A percentile compares a stretch with the other conserved stretches of the same genome.
Conservation (phyloP, 2,329 filamentous ascomycete genomes). For the Phaeosphaeriaceae sp. region DNA sequence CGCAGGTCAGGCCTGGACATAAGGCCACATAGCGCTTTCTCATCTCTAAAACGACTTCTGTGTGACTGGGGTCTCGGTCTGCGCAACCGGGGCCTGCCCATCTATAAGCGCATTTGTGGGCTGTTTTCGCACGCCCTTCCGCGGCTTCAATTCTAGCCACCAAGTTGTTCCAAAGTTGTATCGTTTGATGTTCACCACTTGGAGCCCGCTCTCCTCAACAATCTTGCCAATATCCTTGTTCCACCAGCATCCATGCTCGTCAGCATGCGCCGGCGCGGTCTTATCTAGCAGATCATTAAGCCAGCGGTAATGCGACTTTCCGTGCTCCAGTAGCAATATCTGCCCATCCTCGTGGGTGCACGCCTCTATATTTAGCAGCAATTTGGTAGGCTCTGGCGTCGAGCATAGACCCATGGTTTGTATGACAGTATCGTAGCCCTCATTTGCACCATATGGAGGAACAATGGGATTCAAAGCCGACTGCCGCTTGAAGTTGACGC, state of each 20-base stretch:
- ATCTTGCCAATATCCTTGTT: slow-evolving; percentile 59
- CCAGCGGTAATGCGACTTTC: slow-evolving; percentile 56
- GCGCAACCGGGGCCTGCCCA: slow-evolving; percentile 23
- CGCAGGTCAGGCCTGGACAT: slow-evolving; percentile 14
- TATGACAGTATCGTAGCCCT: slow-evolving; percentile 57
- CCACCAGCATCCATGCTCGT: slow-evolving; percentile 60
- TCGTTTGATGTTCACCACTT: slow-evolving; percentile 54
- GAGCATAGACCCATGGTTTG: slow-evolving; percentile 61
- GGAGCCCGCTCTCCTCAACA: slow-evolving; percentile 55
- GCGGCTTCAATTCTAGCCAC: slow-evolving; percentile 56
- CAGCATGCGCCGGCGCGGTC: slow-evolving; percentile 55
- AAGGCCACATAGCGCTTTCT: slow-evolving; percentile 21
- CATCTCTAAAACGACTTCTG: slow-evolving; percentile 45
- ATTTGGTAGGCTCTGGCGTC: slow-evolving; percentile 52
- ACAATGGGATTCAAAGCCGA: slow-evolving; percentile 53
- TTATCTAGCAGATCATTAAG: slow-evolving; percentile 56
- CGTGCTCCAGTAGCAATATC: slow-evolving; percentile 59
- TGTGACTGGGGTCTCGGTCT: slow-evolving; percentile 24
- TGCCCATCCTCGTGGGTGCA: slow-evolving; percentile 51
- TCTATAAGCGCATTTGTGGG: slow-evolving; percentile 11
- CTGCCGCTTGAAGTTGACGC: slow-evolving; percentile 52
- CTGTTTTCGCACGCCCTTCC: slow-evolving; percentile 36
- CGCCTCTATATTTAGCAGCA: slow-evolving; percentile 54
- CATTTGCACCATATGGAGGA: slow-evolving; percentile 48
- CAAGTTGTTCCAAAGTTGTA: slow-evolving; percentile 58